Evolutionary conservation across 371 early-diverging fungal genomes (phyloP).

Genomic region (Mucor lusitanicus): DNA sequence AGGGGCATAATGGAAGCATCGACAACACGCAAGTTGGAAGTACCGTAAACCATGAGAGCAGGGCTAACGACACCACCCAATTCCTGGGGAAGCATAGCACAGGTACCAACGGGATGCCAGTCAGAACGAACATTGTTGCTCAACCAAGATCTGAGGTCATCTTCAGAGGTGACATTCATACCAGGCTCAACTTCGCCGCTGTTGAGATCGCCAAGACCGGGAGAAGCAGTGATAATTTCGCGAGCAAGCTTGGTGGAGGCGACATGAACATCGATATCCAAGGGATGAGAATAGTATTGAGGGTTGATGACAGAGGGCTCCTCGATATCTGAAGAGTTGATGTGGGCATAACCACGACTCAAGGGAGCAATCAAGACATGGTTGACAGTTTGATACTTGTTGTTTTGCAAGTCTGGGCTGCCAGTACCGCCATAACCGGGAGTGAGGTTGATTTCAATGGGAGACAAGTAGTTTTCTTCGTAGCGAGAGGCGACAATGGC

Average conservation of each 20-base stretch:
- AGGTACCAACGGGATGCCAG: slow-evolving; percentile 35
- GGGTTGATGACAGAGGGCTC: slow-evolving; percentile 12
- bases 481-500: slow-evolving; percentile 16
- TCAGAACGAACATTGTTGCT: slow-evolving; percentile 21
- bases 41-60: slow-evolving; percentile 39
- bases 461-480: slow-evolving; percentile 12
- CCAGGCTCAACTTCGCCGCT: slow-evolving; percentile 16
- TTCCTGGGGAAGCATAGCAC: slow-evolving; percentile 37
- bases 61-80: slow-evolving; percentile 37
- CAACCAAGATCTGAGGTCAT: slow-evolving; percentile 16
- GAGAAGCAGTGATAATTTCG: slow-evolving; percentile 4
- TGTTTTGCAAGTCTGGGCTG: not conserved
- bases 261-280: slow-evolving; percentile 17
- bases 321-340: slow-evolving; percentile 16
- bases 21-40: slow-evolving; percentile 40
- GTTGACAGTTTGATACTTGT: slow-evolving; percentile 23
- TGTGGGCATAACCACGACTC: slow-evolving; percentile 15
- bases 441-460: slow-evolving; percentile 21
- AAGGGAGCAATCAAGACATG: slow-evolving; percentile 16
- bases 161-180: slow-evolving; percentile 12
- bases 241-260: slow-evolving; percentile 21
- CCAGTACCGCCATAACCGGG: slow-evolving; percentile 21
- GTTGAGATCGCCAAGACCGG: slow-evolving; percentile 10
- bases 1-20: slow-evolving; percentile 50
- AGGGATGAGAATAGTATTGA: slow-evolving; percentile 19